Conservation (phyloP, 116 monocot genomes). For the Phalaenopsis hybrid region DNA sequence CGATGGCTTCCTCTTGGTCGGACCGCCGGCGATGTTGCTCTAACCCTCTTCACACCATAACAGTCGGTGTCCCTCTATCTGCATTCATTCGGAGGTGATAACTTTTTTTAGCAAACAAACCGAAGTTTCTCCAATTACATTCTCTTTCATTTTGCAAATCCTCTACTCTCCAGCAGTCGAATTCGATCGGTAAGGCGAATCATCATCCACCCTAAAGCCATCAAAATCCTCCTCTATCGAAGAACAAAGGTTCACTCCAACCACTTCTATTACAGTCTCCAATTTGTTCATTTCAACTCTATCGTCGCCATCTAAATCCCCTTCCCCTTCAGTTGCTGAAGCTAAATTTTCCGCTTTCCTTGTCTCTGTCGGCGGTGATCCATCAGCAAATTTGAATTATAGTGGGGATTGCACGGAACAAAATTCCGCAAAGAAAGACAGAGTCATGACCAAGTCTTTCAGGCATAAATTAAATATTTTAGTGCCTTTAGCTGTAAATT, state of each 20-base stretch:
- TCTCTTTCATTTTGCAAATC: slow-evolving; percentile 9
- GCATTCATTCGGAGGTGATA: slow-evolving; percentile 19
- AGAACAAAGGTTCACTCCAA: not conserved
- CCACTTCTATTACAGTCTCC: not conserved
- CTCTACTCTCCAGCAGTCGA: slow-evolving; percentile 11
- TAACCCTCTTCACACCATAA: slow-evolving; percentile 41
- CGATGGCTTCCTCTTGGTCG: slow-evolving; percentile 1
- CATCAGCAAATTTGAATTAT: slow-evolving; percentile 5
- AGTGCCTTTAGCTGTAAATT: no score
- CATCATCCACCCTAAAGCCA: slow-evolving; percentile 20
- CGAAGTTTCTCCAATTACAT: not conserved
- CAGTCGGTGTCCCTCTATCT: slow-evolving; percentile 46
- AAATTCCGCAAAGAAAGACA: slow-evolving; percentile 6
- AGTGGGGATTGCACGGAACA: slow-evolving; percentile 33
- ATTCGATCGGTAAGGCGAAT: slow-evolving; percentile 38
- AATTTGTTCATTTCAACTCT: not conserved
- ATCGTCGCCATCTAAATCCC: not conserved
- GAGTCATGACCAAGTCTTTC: no score
- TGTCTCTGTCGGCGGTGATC: not conserved
- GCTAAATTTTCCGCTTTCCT: not conserved
- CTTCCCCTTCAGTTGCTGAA: slow-evolving; percentile 1
- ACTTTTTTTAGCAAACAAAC: not conserved
- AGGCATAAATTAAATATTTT: no score
- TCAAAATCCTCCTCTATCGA: not conserved
- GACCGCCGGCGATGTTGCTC: not conserved